A percentile compares a stretch with the other conserved stretches of the same genome.
Evolutionary conservation across 257 asterid species (phyloP).

Genomic region (Coffea eugenioides): DNA sequence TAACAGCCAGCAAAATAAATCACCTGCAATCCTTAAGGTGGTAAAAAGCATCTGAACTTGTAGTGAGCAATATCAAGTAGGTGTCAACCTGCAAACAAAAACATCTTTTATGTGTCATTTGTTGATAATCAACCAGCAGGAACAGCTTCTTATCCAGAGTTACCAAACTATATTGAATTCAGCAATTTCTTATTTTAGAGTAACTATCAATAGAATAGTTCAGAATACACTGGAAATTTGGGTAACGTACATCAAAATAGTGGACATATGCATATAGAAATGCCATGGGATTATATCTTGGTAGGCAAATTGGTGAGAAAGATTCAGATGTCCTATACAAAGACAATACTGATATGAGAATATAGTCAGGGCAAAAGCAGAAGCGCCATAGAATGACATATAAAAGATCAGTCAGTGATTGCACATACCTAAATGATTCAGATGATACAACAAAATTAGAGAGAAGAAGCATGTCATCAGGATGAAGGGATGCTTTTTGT

Average conservation of each 20-base stretch:
- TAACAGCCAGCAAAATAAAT: slow-evolving; percentile 2
- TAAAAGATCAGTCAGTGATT: neutral
- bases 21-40: slow-evolving; percentile 96
- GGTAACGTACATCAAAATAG: slow-evolving; percentile 83
- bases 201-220: neutral
- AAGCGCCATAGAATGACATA: neutral
- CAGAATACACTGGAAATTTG: neutral
- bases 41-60: slow-evolving; percentile 85
- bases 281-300: slow-evolving; percentile 94
- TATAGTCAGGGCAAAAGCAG: neutral
- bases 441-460: slow-evolving; percentile 91
- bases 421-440: slow-evolving; percentile 82
- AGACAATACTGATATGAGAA: slow-evolving; percentile 15
- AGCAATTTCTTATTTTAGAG: neutral
- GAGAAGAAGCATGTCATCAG: slow-evolving; percentile 88
- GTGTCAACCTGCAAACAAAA: slow-evolving; percentile 67
- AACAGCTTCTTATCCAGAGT: slow-evolving; percentile 2
- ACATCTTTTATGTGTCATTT: neutral
- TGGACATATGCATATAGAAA: slow-evolving; percentile 97
- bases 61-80: slow-evolving; percentile 79
- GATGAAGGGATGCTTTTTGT: slow-evolving; percentile 89
- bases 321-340: slow-evolving; percentile 94
- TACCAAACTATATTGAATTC: neutral
- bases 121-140: neutral
- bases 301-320: slow-evolving; percentile 97